phyloP scores from a whole-genome alignment of 805 yeast genomes.

The Wickerhamiella kurtzmanii region DNA sequence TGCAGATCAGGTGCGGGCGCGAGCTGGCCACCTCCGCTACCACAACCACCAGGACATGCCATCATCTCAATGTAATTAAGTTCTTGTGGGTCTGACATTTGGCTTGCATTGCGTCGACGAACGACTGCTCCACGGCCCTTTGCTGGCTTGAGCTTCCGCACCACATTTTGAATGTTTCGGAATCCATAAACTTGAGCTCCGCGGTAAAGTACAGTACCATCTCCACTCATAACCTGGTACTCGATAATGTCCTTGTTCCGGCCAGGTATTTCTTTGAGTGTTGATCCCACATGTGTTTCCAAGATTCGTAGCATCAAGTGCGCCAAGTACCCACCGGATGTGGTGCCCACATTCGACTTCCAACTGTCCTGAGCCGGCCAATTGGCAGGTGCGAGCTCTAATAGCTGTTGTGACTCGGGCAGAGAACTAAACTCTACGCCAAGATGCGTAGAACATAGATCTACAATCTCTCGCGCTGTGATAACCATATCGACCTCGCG shows the following conservation, averaged over 20 bases:
- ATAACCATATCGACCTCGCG: constrained; percentile 86
- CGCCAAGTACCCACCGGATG: constrained; percentile 81
- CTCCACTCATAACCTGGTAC: constrained; percentile 35
- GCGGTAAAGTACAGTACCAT: constrained; percentile 34
- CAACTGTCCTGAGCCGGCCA: constrained; percentile 61
- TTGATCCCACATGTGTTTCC: constrained; percentile 16
- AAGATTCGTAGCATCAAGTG: constrained; percentile 39
- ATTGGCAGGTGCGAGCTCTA: constrained; percentile 34
- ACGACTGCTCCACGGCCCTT: constrained; percentile 14
- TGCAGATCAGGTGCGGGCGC: constrained; percentile 28
- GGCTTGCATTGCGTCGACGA: constrained; percentile 14
- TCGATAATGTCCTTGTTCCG: constrained; percentile 69
- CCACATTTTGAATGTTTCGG: constrained; percentile 85
- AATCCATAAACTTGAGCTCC: constrained; percentile 77
- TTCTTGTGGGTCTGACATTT: constrained; percentile 44
- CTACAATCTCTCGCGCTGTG: constrained; percentile 77
- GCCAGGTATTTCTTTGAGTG: constrained; percentile 37
- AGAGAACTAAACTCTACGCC: constrained; percentile 20
- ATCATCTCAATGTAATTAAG: constrained; percentile 83
- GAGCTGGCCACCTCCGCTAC: constrained; percentile 92
- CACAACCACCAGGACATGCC: constrained; percentile 98
- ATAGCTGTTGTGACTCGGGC: neutral
- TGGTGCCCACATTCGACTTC: constrained; percentile 63
- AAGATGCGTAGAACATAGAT: constrained; percentile 45
- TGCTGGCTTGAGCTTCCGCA: constrained; percentile 57